phyloP scores from a whole-genome alignment of 331 rosid species.

The Arachis monticola region DNA sequence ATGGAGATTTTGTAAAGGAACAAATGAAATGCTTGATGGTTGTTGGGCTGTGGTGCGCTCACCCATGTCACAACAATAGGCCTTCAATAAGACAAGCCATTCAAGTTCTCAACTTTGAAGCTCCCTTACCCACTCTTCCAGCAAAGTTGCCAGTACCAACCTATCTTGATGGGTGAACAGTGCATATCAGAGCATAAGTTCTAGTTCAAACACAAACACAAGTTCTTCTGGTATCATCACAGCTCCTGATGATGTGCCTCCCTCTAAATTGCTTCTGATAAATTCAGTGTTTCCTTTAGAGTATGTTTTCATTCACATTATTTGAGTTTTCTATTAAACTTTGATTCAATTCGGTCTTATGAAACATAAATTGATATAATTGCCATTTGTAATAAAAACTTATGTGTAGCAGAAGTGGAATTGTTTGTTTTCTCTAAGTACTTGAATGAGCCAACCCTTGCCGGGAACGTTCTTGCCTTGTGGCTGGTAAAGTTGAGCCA shows the following conservation, averaged over 20 bases:
- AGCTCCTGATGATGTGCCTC: slow-evolving; percentile 33
- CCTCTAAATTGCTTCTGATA: slow-evolving; percentile 32
- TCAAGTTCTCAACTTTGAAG: slow-evolving; percentile 52
- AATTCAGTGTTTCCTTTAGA: too few relatives aligned
- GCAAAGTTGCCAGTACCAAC: slow-evolving; percentile 40
- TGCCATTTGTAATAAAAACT: too few relatives aligned
- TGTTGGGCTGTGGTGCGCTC: slow-evolving; percentile 65
- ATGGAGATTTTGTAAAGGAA: slow-evolving; percentile 39
- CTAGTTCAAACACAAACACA: slow-evolving; percentile 29
- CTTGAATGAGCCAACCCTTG: too few relatives aligned
- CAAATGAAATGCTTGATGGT: slow-evolving; percentile 50
- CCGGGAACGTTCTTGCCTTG: too few relatives aligned
- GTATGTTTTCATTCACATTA: too few relatives aligned
- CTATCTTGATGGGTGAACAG: background rate
- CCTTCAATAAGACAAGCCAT: slow-evolving; percentile 58
- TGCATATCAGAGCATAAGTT: slow-evolving; percentile 2
- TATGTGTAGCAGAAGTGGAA: too few relatives aligned
- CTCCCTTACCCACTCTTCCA: slow-evolving; percentile 51
- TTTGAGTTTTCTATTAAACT: too few relatives aligned
- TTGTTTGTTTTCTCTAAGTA: too few relatives aligned
- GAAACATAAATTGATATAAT: too few relatives aligned
- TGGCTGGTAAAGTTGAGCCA: too few relatives aligned
- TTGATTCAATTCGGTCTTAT: too few relatives aligned
- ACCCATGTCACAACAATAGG: slow-evolving; percentile 47
- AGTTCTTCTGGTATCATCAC: slow-evolving; percentile 30